A percentile compares a stretch with the other conserved stretches of the same genome.
Evolutionary conservation across 2,329 filamentous ascomycete species (phyloP).

Genomic region (Hawksworthiomyces lignivorus): DNA sequence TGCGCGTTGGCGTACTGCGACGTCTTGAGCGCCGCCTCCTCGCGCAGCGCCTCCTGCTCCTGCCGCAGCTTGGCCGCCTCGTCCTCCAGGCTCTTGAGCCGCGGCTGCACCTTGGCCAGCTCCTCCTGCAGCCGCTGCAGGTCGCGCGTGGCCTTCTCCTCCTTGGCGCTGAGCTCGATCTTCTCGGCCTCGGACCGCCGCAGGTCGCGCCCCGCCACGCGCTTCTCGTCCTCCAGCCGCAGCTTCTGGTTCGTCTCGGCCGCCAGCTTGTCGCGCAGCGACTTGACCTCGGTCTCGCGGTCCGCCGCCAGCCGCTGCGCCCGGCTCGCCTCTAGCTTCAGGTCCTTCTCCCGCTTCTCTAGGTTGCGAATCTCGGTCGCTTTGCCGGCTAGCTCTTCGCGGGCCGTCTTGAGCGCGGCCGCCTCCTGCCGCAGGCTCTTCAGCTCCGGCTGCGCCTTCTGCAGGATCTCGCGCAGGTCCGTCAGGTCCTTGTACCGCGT

Average conservation of each 20-base stretch:
- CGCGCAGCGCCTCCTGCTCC: slow-evolving; percentile 60
- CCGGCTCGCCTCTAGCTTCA: slow-evolving; percentile 64
- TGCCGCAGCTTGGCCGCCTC: slow-evolving; percentile 60
- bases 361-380: slow-evolving; percentile 60
- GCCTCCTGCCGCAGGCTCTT: slow-evolving; percentile 71
- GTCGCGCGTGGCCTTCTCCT: slow-evolving; percentile 64
- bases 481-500: slow-evolving; percentile 81
- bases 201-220: slow-evolving; percentile 66
- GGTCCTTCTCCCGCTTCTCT: slow-evolving; percentile 74
- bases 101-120: slow-evolving; percentile 54
- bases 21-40: slow-evolving; percentile 76
- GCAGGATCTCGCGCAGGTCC: slow-evolving; percentile 69
- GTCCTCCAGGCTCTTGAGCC: slow-evolving; percentile 62
- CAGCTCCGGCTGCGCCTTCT: slow-evolving; percentile 81
- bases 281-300: slow-evolving; percentile 70
- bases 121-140: slow-evolving; percentile 67
- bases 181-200: slow-evolving; percentile 72
- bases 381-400: slow-evolving; percentile 61
- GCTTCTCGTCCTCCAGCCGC: slow-evolving; percentile 71
- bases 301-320: slow-evolving; percentile 64
- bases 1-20: slow-evolving; percentile 83
- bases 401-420: slow-evolving; percentile 62
- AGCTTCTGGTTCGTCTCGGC: slow-evolving; percentile 64
- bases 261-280: slow-evolving; percentile 68
- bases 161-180: slow-evolving; percentile 64